A percentile compares a stretch with the other conserved stretches of the same genome.
These are phyloP conservation scores for Akanthomyces uredinophilus DNA, from an alignment of 2,329 filamentous ascomycete genomes.

Conservation along the genomic window DNA sequence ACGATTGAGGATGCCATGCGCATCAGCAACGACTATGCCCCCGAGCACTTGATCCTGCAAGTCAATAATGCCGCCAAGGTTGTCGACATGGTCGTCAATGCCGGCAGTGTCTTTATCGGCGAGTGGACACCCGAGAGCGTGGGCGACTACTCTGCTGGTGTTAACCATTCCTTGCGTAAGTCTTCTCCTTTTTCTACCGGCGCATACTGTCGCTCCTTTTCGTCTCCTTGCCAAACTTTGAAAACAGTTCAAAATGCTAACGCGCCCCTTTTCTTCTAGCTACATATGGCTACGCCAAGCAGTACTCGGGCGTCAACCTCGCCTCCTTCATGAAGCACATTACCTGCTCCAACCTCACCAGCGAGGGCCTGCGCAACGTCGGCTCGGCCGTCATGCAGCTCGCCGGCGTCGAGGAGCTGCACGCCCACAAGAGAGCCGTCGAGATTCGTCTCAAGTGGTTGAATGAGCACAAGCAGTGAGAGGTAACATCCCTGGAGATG, in stretches of 20 bases:
- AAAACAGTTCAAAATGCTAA: slow-evolving; percentile 15
- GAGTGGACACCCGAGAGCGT: slow-evolving; percentile 97
- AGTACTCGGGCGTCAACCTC: slow-evolving; percentile 96
- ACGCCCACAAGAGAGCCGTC: slow-evolving; percentile 86
- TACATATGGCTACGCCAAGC: slow-evolving; percentile 96
- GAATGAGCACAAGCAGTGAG: slow-evolving; percentile 25
- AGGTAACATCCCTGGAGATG: no score
- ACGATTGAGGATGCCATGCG: slow-evolving; percentile 68
- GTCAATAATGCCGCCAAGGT: slow-evolving; percentile 68
- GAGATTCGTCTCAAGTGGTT: slow-evolving; percentile 67
- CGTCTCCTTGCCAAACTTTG: no score
- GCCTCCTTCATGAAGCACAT: slow-evolving; percentile 97
- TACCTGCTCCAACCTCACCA: slow-evolving; percentile 85
- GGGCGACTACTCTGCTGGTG: slow-evolving; percentile 94
- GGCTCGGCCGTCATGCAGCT: slow-evolving; percentile 90
- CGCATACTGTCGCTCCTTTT: no score
- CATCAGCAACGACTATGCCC: slow-evolving; percentile 90
- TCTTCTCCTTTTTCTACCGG: slow-evolving; percentile 24
- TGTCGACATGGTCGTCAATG: slow-evolving; percentile 80
- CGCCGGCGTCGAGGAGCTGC: slow-evolving; percentile 87
- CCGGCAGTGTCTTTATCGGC: slow-evolving; percentile 92
- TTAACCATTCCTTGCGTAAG: slow-evolving; percentile 96
- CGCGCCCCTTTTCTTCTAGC: slow-evolving; percentile 44
- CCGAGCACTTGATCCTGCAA: slow-evolving; percentile 93
- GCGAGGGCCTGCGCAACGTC: slow-evolving; percentile 78